phyloP scores from a whole-genome alignment of 805 yeast species.

The Groenewaldozyma salmanticensis region DNA sequence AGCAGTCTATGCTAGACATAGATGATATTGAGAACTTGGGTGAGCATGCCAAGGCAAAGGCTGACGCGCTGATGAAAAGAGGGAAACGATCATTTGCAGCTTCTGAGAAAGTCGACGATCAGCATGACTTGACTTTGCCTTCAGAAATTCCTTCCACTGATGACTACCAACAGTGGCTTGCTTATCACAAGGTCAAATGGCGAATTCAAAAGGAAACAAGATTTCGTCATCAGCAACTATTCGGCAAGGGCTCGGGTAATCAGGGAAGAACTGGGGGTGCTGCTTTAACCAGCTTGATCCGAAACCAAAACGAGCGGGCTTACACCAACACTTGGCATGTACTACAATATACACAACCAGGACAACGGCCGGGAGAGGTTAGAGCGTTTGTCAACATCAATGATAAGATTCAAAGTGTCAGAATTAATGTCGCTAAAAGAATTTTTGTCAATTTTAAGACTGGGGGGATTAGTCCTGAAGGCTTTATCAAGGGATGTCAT shows the following conservation, averaged over 20 bases:
- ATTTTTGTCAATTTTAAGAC: constrained; percentile 59
- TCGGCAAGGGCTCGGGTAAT: constrained; percentile 53
- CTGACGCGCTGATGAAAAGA: too few species aligned
- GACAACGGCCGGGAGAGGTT: constrained; percentile 54
- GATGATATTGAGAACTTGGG: constrained; percentile 14
- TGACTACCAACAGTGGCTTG: constrained; percentile 41
- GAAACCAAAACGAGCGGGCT: constrained; percentile 57
- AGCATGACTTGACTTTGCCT: constrained; percentile 28
- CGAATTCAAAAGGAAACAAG: constrained; percentile 60
- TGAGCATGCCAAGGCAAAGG: too few species aligned
- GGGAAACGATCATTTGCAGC: too few species aligned
- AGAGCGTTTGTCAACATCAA: constrained; percentile 62
- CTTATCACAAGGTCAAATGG: constrained; percentile 86
- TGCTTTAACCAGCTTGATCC: constrained; percentile 32
- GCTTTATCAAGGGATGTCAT: constrained; percentile 39
- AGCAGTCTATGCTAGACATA: background rate
- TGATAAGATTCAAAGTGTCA: constrained; percentile 63
- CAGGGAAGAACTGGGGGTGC: constrained; percentile 37
- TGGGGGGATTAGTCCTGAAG: constrained; percentile 30
- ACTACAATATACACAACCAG: constrained; percentile 42
- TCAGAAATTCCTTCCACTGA: constrained; percentile 22
- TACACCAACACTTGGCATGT: constrained; percentile 82
- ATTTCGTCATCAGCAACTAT: constrained; percentile 60
- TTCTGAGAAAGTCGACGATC: too few species aligned
- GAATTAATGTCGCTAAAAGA: constrained; percentile 64